Conservation (phyloP, 345 rosid genomes). For the Linum usitatissimum region DNA sequence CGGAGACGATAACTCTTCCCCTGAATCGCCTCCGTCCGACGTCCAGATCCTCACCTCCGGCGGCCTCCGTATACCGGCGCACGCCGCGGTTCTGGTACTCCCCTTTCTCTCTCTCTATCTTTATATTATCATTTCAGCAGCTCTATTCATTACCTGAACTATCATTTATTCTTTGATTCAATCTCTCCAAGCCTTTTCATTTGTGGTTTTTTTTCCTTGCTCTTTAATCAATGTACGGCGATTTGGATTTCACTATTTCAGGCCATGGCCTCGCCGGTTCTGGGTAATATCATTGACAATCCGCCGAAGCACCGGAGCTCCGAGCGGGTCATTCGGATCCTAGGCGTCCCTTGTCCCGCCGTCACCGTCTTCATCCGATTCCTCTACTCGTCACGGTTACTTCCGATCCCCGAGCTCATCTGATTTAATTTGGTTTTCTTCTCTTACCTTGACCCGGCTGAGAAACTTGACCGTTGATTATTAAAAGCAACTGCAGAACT, state of each 20-base stretch:
- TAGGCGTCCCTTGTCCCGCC: conserved; percentile 77
- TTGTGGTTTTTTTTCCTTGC: not conserved
- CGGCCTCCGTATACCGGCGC: conserved; percentile 60
- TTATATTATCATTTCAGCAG: not conserved
- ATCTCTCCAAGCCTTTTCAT: not conserved
- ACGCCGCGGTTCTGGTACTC: conserved; percentile 52
- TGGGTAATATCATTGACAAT: conserved; percentile 44
- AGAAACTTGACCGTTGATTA: not conserved
- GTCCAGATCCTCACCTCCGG: conserved; percentile 57
- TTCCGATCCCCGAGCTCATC: not conserved
- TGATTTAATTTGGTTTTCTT: not conserved
- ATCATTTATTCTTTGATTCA: not conserved
- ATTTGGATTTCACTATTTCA: conserved; percentile 7
- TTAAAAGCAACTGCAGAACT: no score
- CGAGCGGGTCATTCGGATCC: conserved; percentile 45
- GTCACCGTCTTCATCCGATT: conserved; percentile 55
- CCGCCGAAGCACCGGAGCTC: conserved; percentile 43
- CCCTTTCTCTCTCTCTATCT: not conserved
- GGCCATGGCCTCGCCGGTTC: conserved; percentile 63
- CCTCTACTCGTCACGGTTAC: conserved; percentile 60
- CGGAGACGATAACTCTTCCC: conserved; percentile 7
- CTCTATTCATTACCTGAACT: not conserved
- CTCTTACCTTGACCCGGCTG: conserved; percentile 7
- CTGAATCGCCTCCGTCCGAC: conserved; percentile 39
- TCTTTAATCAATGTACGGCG: not conserved